Evolutionary conservation across 1,139 yeast genomes (phyloP).

Genomic region (Saccharomyces hybrid): DNA sequence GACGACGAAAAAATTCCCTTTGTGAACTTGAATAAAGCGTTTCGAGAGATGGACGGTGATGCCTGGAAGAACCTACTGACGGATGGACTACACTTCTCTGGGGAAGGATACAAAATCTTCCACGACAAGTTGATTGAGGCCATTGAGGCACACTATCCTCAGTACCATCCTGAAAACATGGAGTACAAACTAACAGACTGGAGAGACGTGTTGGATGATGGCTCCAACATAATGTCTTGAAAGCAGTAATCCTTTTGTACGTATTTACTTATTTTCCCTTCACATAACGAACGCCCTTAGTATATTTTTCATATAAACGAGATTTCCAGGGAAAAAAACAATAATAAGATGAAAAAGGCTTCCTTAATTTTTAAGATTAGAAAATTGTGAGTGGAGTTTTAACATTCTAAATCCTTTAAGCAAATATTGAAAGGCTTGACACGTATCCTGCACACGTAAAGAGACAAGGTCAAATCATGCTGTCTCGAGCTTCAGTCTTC

Average conservation of each 20-base stretch:
- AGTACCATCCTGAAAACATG: constrained; percentile 37
- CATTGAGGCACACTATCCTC: constrained; percentile 43
- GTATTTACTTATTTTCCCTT: background rate
- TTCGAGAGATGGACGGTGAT: constrained; percentile 27
- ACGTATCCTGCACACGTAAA: background rate
- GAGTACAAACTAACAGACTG: constrained; percentile 35
- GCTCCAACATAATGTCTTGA: background rate
- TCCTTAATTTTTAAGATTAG: background rate
- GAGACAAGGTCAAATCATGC: background rate
- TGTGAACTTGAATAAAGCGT: constrained; percentile 45
- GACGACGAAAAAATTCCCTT: constrained; percentile 41
- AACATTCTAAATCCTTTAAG: background rate
- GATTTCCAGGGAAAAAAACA: background rate
- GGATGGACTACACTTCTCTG: constrained; percentile 68
- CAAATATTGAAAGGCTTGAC: background rate
- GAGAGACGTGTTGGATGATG: constrained; percentile 28
- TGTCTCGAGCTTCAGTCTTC: background rate
- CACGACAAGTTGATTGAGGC: constrained; percentile 38
- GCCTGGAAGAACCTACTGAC: constrained; percentile 31
- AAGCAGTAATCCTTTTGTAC: background rate
- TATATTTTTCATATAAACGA: background rate
- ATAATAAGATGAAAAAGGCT: background rate
- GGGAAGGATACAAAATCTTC: constrained; percentile 50
- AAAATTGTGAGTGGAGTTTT: background rate
- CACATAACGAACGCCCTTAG: background rate